Base-by-base conservation (phyloP, 176 grass and related monocot genomes). In the Microstegium vimineum region DNA sequence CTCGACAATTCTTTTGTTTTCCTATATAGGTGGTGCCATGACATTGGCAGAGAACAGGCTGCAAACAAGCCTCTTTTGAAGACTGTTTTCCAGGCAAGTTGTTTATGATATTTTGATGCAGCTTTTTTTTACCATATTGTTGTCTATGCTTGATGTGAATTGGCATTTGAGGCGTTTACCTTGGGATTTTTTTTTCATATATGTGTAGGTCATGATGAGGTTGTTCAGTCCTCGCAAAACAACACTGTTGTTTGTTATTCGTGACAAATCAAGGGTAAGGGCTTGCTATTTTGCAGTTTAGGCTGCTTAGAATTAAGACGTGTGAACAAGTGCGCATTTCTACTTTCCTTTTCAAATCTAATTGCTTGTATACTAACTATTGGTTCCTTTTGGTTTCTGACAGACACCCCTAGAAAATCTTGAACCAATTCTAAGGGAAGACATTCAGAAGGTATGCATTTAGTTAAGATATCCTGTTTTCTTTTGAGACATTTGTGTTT, bases 11-110 rank as follows among this genome's bases (percentile, higher is more conserved):
- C 12, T 64, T 82, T 70, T 69, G 13, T 84, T 83, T 57, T 81
- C 26, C 69, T 85, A 67, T 59, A 7, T 87, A 98, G 96, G 93
- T 98, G 96, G 96, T 98, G 96, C 22, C 96, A 98, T 90, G 96
- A 98, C 72, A 98, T 98, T 89, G 96, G 96, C 18, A 91, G 96
- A 93, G 96, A 98, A 81, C 96, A 98, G 82, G 96, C 96, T 90
- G 92, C 96, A 76, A 98, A 98, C 81, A 98, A 98, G 80, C 96
- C 96, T 84, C 96, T 98, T n/a, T 79, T 98, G 68, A 98, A 98
- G 87, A 98, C 96, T 4, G 96, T 98, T 81, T 98, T 98, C 81
- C 96, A 98, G 93, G 96, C 87, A 82, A 68, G 68, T 71, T 87
- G 83, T 25, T 84, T 84, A 47, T 16, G 23, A 72, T 67, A 20